Evolutionary conservation across 352 stramenopile genomes (phyloP).

Genomic region (Pelagophyceae sp.): DNA sequence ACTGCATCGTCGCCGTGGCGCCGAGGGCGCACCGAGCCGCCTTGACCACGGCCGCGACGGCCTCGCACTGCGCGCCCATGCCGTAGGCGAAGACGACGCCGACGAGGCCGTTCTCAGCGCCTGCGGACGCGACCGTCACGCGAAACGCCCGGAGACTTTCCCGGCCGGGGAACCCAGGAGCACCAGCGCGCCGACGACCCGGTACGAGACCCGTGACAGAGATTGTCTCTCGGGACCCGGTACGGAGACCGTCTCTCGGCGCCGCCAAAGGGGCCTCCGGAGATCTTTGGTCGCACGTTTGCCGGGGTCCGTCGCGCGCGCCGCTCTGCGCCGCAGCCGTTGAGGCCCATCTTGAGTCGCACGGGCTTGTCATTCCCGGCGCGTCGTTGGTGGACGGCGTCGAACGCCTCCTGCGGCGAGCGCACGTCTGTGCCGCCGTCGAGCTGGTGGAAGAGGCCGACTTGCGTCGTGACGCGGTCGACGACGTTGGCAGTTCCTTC

Average conservation of each 20-base stretch:
- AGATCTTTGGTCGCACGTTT: too few species aligned
- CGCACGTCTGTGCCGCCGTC: background rate
- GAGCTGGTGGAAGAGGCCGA: background rate
- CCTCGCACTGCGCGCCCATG: background rate
- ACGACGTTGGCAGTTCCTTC: conserved; percentile 13
- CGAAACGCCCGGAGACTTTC: too few species aligned
- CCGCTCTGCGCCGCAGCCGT: conserved; percentile 6
- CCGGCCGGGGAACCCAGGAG: too few species aligned
- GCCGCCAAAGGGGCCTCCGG: too few species aligned
- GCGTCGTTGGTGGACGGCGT: background rate
- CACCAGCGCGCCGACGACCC: too few species aligned
- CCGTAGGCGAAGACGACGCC: conserved; percentile 8
- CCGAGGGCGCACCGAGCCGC: background rate
- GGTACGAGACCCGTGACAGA: too few species aligned
- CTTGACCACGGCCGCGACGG: background rate
- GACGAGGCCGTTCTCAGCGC: background rate
- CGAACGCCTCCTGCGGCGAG: background rate
- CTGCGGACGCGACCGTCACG: too few species aligned
- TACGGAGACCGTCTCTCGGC: too few species aligned
- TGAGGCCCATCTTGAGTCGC: conserved; percentile 1
- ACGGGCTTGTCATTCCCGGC: background rate
- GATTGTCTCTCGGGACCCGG: too few species aligned
- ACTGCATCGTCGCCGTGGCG: background rate
- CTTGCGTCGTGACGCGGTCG: background rate
- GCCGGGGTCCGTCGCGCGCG: too few species aligned